A percentile compares a stretch with the other conserved stretches of the same genome.
Conservation (phyloP, 495 filamentous ascomycete species). For the Umbilicaria muhlenbergii region DNA sequence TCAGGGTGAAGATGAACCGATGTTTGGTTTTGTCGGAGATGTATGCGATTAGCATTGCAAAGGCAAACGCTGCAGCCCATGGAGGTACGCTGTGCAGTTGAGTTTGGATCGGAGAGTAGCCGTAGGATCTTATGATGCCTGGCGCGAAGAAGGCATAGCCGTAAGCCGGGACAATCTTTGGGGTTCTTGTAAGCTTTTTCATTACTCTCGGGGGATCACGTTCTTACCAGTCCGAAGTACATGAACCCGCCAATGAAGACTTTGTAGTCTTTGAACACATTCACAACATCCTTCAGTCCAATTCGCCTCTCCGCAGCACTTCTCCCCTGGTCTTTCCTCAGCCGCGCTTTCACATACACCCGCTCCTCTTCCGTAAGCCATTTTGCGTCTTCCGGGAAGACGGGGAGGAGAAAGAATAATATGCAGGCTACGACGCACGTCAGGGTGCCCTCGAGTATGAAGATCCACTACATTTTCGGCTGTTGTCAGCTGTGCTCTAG, state of each 20-base stretch:
- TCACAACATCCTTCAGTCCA: constrained; percentile 44
- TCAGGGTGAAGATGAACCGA: constrained; percentile 58
- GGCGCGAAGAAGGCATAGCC: constrained; percentile 64
- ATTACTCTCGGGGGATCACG: too few relatives aligned
- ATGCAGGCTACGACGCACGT: constrained; percentile 55
- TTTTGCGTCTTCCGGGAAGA: constrained; percentile 47
- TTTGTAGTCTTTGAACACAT: constrained; percentile 64
- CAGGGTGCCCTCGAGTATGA: constrained; percentile 52
- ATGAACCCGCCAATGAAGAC: constrained; percentile 68
- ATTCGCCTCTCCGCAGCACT: constrained; percentile 52
- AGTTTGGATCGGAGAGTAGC: constrained; percentile 50
- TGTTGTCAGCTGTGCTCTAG: too few relatives aligned
- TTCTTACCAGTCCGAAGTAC: constrained; percentile 39
- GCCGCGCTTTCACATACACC: constrained; percentile 52
- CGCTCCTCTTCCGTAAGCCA: constrained; percentile 63
- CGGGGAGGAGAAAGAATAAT: constrained; percentile 69
- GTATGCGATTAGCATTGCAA: constrained; percentile 58
- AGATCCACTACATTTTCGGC: constrained; percentile 1
- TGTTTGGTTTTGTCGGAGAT: constrained; percentile 53
- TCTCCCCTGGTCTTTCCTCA: constrained; percentile 64
- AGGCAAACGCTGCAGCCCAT: constrained; percentile 62
- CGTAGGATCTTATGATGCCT: constrained; percentile 53
- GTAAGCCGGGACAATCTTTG: constrained; percentile 65
- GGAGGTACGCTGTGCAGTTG: constrained; percentile 76
- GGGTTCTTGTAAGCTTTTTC: too few relatives aligned